Evolutionary conservation across 2,329 filamentous ascomycete genomes (phyloP).

Genomic region (Beauveria varroae): DNA sequence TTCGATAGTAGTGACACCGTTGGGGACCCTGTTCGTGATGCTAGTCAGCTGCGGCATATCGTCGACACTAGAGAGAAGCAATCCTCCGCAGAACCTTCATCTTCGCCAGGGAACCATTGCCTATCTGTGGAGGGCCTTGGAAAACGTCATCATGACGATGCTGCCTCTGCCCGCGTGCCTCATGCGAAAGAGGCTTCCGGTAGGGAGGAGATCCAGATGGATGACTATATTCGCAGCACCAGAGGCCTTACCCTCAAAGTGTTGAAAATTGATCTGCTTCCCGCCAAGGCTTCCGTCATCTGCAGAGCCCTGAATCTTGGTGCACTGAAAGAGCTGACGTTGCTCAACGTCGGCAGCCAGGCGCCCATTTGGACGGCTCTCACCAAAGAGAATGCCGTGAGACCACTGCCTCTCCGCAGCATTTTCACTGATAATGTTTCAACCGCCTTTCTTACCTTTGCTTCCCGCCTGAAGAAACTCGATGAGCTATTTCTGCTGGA

Average conservation of each 20-base stretch:
- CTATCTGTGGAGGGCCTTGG: not conserved
- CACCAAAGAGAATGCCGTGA: slow-evolving; percentile 43
- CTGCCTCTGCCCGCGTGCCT: not conserved
- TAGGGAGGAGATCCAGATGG: slow-evolving; percentile 22
- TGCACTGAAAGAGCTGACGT: slow-evolving; percentile 48
- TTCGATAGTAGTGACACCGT: not conserved
- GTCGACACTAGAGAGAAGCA: not conserved
- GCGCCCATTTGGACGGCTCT: slow-evolving; percentile 51
- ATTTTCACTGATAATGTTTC: slow-evolving; percentile 60
- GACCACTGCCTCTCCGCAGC: slow-evolving; percentile 45
- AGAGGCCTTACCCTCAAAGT: slow-evolving; percentile 49
- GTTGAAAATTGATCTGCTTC: slow-evolving; percentile 51
- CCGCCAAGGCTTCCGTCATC: slow-evolving; percentile 51
- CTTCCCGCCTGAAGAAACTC: slow-evolving; percentile 44
- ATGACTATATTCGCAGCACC: slow-evolving; percentile 49
- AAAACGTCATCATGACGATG: not conserved
- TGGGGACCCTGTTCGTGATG: not conserved
- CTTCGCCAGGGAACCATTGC: not conserved
- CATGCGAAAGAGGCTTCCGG: not conserved
- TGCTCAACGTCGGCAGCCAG: slow-evolving; percentile 58
- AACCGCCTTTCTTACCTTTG: slow-evolving; percentile 43
- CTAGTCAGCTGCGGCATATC: not conserved
- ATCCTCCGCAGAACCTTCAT: not conserved
- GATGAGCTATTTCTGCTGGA: slow-evolving; percentile 55
- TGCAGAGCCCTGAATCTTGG: slow-evolving; percentile 48